phyloP scores from a whole-genome alignment of 2,329 filamentous ascomycete species.

The Talaromyces sp. region DNA sequence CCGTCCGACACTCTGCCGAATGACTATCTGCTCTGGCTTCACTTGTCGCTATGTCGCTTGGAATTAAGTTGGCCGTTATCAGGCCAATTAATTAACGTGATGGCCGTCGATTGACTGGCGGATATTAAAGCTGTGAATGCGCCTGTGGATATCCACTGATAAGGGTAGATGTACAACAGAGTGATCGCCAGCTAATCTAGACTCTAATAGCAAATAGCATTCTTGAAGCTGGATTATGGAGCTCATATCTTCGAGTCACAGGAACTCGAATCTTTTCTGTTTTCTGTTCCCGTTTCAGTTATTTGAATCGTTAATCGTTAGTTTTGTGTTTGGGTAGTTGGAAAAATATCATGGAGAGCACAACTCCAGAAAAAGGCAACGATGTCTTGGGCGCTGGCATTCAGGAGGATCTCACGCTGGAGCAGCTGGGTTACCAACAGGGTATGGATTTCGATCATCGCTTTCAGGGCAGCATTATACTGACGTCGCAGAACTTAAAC shows the following conservation, averaged over 20 bases:
- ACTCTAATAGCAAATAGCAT: neutral
- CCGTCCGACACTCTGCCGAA: neutral
- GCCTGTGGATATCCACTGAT: slow-evolving; percentile 2
- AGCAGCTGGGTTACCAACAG: slow-evolving; percentile 18
- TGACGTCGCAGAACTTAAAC: slow-evolving; percentile 50
- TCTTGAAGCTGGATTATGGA: neutral
- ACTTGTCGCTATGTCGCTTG: neutral
- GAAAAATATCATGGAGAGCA: slow-evolving; percentile 4
- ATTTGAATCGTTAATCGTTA: neutral
- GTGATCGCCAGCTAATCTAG: slow-evolving; percentile 1
- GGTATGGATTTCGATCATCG: neutral
- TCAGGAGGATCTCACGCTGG: slow-evolving; percentile 11
- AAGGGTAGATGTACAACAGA: neutral
- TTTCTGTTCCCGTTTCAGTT: neutral
- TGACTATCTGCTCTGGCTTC: neutral
- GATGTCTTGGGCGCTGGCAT: slow-evolving; percentile 5
- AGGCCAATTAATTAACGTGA: neutral
- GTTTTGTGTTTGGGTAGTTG: neutral
- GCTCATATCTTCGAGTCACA: neutral
- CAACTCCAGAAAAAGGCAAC: neutral
- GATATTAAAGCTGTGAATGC: neutral
- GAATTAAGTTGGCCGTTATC: neutral
- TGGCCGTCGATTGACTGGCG: neutral
- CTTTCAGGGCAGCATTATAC: neutral
- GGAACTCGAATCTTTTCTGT: neutral